phyloP scores from a whole-genome alignment of 2,329 filamentous ascomycete species.

The Pseudogymnoascus sp. region DNA sequence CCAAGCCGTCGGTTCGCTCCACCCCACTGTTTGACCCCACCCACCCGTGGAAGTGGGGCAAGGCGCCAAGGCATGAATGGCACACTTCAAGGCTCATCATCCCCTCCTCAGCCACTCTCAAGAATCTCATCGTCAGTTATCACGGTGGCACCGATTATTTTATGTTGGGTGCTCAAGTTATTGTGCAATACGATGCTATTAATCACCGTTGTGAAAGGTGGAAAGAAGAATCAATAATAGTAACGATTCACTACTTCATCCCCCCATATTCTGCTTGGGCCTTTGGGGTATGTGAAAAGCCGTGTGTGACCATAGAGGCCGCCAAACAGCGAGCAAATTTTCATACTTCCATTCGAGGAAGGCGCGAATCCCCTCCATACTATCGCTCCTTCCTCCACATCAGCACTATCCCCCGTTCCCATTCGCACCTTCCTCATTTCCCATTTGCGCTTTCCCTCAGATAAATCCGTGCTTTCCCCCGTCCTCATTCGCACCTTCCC shows the following conservation, averaged over 20 bases:
- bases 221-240: not conserved
- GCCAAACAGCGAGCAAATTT: not conserved
- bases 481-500: not conserved
- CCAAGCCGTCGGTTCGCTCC: not conserved
- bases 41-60: not conserved
- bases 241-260: not conserved
- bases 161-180: not conserved
- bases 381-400: not conserved
- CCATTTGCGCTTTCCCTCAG: not conserved
- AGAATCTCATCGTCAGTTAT: not conserved
- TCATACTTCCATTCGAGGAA: not conserved
- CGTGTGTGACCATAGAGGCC: not conserved
- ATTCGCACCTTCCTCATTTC: no score
- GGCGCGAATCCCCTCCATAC: not conserved
- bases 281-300: not conserved
- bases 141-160: not conserved
- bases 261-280: not conserved
- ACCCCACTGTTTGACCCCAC: not conserved
- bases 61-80: not conserved
- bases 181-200: not conserved
- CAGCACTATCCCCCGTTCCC: no score
- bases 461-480: not conserved
- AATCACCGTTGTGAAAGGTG: not conserved
- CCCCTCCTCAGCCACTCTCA: not conserved
- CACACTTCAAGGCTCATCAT: not conserved